Percentiles rank a stretch among this genome's conserved stretches.
Evolutionary conservation across 768 basidiomycete species (phyloP).

Genomic region (Agrocybe pediades): DNA sequence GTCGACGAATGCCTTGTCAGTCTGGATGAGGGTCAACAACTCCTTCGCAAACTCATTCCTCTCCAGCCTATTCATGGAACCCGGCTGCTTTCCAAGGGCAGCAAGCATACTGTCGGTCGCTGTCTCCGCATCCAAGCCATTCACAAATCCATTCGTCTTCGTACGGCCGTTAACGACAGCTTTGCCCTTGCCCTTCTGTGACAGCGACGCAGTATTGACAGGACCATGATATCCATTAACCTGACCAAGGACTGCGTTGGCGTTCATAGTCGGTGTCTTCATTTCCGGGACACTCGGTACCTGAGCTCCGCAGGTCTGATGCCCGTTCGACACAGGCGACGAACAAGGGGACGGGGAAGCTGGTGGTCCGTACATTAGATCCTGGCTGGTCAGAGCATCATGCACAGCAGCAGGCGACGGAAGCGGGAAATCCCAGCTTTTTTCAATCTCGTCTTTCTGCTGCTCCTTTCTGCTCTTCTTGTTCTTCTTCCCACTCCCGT

Average conservation of each 20-base stretch:
- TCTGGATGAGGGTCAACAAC: constrained; percentile 66
- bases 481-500: constrained; percentile 28
- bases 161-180: constrained; percentile 21
- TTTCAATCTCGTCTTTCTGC: constrained; percentile 55
- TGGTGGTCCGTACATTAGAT: constrained; percentile 10
- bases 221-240: constrained; percentile 15
- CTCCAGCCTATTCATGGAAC: constrained; percentile 32
- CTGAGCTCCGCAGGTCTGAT: not conserved
- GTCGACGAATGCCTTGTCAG: constrained; percentile 67
- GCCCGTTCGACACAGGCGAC: constrained; percentile 12
- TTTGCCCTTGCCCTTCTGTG: constrained; percentile 19
- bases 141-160: constrained; percentile 23
- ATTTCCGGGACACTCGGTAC: constrained; percentile 19
- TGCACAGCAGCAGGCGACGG: constrained; percentile 19
- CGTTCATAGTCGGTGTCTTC: constrained; percentile 31
- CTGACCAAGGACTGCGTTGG: constrained; percentile 16
- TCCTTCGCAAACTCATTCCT: constrained; percentile 62
- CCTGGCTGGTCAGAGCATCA: constrained; percentile 2
- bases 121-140: constrained; percentile 22
- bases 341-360: constrained; percentile 25
- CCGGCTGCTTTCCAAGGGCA: constrained; percentile 22
- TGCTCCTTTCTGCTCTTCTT: constrained; percentile 38
- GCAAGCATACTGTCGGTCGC: constrained; percentile 31
- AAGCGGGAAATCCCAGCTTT: constrained; percentile 58
- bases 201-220: not conserved